Evolutionary conservation across 164 flowering plant genomes (phyloP), one percentile per base, ranked within the genome.

Genomic region (Tinospora cordifolia): DNA sequence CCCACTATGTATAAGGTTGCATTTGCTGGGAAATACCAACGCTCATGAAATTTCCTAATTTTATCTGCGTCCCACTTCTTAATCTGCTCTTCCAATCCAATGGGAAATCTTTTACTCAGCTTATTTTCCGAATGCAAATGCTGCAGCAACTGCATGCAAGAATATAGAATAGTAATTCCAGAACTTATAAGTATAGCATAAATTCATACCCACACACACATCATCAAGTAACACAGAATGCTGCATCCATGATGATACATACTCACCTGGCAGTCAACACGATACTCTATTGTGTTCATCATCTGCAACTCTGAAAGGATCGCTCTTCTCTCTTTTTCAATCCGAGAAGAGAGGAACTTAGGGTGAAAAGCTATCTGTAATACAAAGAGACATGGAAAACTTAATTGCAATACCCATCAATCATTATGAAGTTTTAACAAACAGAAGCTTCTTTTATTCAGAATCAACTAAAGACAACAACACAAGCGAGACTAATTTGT

Each of bases 211-310:
- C 13, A 30, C 58, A 21, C 30, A 22, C 36, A 30, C 36, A 71
- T 34, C n/a, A 44, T 49, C 6, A 22, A 68, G 46, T 14, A 62
- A 88, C 93, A 62, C 25, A 26, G 15, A 13, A 2, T 4, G 15
- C 13, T 8, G 49, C 46, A 11, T 26, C 49, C 67, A 71, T 63
- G 36, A 12, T 7, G 62, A 30, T 54, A 74, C 72, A 30, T 54
- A 74, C 72, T 38, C 67, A 75, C 82, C 92, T 95, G 98, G 79
- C 99, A 95, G 76, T 95, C 99, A 68, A 95, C 98, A 72, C 99
- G 98, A 71, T 95, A 95, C 70, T 95, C 99, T 66, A 95, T 95
- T 27, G 99, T 92, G 71, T 95, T 95, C 99, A 95, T 95, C 99
- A 95, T 95, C 79, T 95, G 99, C 58, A 95, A 76, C 74, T 95